Percentiles rank a stretch among this genome's conserved stretches.
phyloP scores from a whole-genome alignment of 208 protist genomes.

The Wallacemonas rigidus region DNA sequence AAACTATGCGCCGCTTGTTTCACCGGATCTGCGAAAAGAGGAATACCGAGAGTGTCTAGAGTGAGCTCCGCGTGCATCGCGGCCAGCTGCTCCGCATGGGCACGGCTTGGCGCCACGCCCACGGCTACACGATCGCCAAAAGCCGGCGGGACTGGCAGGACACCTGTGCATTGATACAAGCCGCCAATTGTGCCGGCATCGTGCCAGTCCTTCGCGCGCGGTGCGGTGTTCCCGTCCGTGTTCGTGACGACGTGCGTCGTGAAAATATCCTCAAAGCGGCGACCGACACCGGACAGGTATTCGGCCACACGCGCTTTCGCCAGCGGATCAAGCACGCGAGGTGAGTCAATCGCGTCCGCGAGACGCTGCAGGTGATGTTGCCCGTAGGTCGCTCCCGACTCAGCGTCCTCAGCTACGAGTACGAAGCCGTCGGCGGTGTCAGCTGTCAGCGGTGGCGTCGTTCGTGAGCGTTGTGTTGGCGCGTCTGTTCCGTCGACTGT shows the following conservation, averaged over 20 bases:
- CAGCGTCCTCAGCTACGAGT: not conserved
- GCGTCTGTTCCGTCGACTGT: not conserved
- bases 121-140: conserved; percentile 82
- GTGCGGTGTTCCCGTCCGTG: no score
- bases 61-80: conserved; percentile 91
- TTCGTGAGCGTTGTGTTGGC: not conserved
- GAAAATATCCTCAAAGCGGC: conserved; percentile 72
- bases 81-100: conserved; percentile 73
- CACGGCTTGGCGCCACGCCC: conserved; percentile 60
- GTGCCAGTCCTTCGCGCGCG: not conserved
- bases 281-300: conserved; percentile 75
- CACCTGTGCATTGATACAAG: conserved; percentile 38
- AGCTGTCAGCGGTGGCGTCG: not conserved
- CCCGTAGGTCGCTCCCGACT: not conserved
- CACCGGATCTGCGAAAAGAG: conserved; percentile 58
- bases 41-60: conserved; percentile 83
- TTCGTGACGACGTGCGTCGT: not conserved
- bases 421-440: conserved; percentile 26
- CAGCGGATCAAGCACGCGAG: conserved; percentile 50
- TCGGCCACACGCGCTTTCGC: conserved; percentile 53
- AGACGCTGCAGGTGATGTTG: conserved; percentile 15
- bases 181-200: conserved; percentile 21
- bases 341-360: conserved; percentile 45
- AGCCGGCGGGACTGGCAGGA: conserved; percentile 63
- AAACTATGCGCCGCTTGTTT: conserved; percentile 67